phyloP scores from a whole-genome alignment of 2,329 filamentous ascomycete genomes.

The Phialocephala sp. region DNA sequence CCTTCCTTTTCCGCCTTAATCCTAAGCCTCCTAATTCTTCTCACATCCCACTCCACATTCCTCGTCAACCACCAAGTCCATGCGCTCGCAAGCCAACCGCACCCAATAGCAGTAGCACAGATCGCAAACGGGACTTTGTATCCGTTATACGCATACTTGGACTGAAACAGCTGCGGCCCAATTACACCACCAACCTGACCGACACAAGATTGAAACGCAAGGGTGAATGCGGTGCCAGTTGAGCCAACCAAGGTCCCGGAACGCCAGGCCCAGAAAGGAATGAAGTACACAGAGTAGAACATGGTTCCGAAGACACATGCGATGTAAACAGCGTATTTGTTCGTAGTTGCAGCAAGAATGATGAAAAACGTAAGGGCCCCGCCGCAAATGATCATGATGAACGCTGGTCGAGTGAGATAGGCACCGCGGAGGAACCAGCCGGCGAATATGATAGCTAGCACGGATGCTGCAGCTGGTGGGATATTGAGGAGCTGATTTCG shows the following conservation, averaged over 20 bases:
- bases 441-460: conserved; percentile 48
- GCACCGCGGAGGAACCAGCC: conserved; percentile 49
- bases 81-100: conserved; percentile 45
- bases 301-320: conserved; percentile 51
- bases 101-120: conserved; percentile 45
- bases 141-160: conserved; percentile 48
- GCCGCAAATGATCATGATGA: conserved; percentile 48
- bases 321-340: conserved; percentile 48
- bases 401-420: conserved; percentile 47
- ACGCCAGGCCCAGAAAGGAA: conserved; percentile 54
- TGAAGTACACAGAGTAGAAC: conserved; percentile 51
- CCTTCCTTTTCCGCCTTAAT: conserved; percentile 41
- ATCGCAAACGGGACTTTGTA: conserved; percentile 48
- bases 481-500: conserved; percentile 53
- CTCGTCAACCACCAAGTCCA: conserved; percentile 51
- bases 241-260: conserved; percentile 49
- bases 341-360: conserved; percentile 49
- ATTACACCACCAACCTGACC: conserved; percentile 53
- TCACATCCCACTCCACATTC: conserved; percentile 48
- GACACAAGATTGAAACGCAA: conserved; percentile 50
- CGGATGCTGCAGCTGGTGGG: conserved; percentile 50
- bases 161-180: conserved; percentile 51
- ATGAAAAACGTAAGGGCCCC: conserved; percentile 52
- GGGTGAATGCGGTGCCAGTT: conserved; percentile 52
- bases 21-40: conserved; percentile 40